Evolutionary conservation across 2,329 filamentous ascomycete species (phyloP).

Genomic region (Clarireedia homoeocarpa): DNA sequence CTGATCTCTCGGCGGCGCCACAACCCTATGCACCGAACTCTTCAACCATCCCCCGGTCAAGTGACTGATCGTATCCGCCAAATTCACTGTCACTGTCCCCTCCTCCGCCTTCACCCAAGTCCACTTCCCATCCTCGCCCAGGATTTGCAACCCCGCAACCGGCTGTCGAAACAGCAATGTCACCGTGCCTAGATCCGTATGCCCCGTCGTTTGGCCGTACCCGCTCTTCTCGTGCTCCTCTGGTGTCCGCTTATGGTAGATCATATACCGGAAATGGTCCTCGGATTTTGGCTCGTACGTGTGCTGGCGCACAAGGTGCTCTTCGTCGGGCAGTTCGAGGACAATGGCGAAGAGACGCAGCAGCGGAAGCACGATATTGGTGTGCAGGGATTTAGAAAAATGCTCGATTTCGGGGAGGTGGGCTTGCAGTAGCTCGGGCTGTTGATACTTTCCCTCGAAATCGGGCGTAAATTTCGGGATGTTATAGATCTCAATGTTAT

Average conservation of each 20-base stretch:
- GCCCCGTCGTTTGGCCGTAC: slow-evolving; percentile 39
- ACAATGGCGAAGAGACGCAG: slow-evolving; percentile 54
- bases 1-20: slow-evolving; percentile 30
- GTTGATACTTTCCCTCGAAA: slow-evolving; percentile 34
- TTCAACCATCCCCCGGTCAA: slow-evolving; percentile 41
- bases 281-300: slow-evolving; percentile 50
- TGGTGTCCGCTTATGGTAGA: slow-evolving; percentile 42
- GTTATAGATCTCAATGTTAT: slow-evolving; percentile 54
- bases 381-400: slow-evolving; percentile 40
- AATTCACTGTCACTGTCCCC: slow-evolving; percentile 44
- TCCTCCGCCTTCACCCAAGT: slow-evolving; percentile 42
- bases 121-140: slow-evolving; percentile 40
- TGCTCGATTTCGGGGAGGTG: slow-evolving; percentile 47
- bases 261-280: slow-evolving; percentile 56
- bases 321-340: slow-evolving; percentile 51
- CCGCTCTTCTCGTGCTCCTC: slow-evolving; percentile 40
- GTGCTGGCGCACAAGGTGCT: slow-evolving; percentile 47
- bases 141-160: slow-evolving; percentile 48
- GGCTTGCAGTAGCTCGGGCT: slow-evolving; percentile 40
- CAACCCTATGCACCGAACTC: slow-evolving; percentile 35
- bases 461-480: slow-evolving; percentile 48
- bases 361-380: slow-evolving; percentile 48
- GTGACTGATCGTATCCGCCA: slow-evolving; percentile 40
- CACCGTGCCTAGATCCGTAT: slow-evolving; percentile 49
- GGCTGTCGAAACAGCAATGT: slow-evolving; percentile 53